phyloP scores from a whole-genome alignment of 345 rosid genomes.

The Arabis alpina region DNA sequence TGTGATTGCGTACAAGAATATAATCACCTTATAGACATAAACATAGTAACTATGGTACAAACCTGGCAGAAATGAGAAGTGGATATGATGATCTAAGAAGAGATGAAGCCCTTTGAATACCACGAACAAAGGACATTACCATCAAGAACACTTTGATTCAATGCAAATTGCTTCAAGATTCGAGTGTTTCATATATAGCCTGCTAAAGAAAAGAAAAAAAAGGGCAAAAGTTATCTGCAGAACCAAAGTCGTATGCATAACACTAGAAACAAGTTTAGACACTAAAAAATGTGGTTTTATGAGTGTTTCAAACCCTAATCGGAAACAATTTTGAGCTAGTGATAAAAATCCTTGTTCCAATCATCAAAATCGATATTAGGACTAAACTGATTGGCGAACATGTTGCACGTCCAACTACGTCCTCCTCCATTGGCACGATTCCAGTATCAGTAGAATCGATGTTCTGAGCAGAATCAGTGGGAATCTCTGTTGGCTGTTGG shows the following conservation, averaged over 20 bases:
- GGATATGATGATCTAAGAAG: slow-evolving; percentile 39
- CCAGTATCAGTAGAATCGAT: slow-evolving; percentile 42
- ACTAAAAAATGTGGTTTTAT: too few species aligned
- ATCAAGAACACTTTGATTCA: slow-evolving; percentile 21
- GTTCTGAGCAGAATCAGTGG: slow-evolving; percentile 30
- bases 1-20: not conserved
- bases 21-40: too few species aligned
- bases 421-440: slow-evolving; percentile 52
- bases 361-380: too few species aligned
- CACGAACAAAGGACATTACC: slow-evolving; percentile 46
- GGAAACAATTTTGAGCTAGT: too few species aligned
- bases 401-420: slow-evolving; percentile 42
- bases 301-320: too few species aligned
- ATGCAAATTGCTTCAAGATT: not conserved
- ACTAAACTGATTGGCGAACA: too few species aligned
- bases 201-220: too few species aligned
- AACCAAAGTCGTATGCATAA: too few species aligned
- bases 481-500: slow-evolving; percentile 44
- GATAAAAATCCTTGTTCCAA: too few species aligned
- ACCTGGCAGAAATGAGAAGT: slow-evolving; percentile 45
- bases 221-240: too few species aligned
- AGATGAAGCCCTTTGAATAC: slow-evolving; percentile 43
- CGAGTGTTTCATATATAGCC: slow-evolving; percentile 9
- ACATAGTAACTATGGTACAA: not conserved
- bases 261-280: too few species aligned